Conservation (phyloP, 768 basidiomycete genomes). For the Pleurotus giganteus region DNA sequence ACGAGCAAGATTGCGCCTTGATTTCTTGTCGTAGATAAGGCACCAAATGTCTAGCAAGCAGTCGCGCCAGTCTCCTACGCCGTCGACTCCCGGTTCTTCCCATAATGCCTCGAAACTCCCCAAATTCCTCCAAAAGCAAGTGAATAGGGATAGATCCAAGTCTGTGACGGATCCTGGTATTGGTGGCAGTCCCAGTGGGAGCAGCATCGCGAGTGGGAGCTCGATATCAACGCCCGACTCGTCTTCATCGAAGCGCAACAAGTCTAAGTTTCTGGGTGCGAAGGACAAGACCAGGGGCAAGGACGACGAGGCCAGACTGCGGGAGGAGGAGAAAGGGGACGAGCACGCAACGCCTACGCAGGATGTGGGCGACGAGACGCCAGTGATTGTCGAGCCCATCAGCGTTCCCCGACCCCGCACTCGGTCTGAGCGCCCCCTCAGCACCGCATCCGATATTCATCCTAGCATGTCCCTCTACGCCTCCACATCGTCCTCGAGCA, state of each 20-base stretch:
- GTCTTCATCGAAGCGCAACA: slow-evolving; percentile 26
- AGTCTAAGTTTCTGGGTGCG: slow-evolving; percentile 34
- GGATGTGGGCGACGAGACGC: slow-evolving; percentile 44
- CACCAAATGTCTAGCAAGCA: slow-evolving; percentile 43
- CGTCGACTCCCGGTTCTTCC: slow-evolving; percentile 38
- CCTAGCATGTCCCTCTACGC: slow-evolving; percentile 33
- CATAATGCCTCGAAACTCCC: slow-evolving; percentile 53
- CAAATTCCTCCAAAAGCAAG: slow-evolving; percentile 66
- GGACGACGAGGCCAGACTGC: slow-evolving; percentile 14
- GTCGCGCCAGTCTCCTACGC: slow-evolving; percentile 38
- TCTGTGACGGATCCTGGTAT: slow-evolving; percentile 38
- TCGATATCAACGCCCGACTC: slow-evolving; percentile 27
- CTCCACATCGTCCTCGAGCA: slow-evolving; percentile 42
- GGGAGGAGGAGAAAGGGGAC: background rate
- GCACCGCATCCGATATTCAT: slow-evolving; percentile 40
- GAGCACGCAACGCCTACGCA: slow-evolving; percentile 14
- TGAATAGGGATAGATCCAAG: slow-evolving; percentile 54
- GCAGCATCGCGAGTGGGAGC: slow-evolving; percentile 31
- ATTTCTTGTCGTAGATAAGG: background rate
- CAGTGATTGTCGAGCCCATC: slow-evolving; percentile 67
- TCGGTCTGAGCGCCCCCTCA: slow-evolving; percentile 55
- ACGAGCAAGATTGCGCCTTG: background rate
- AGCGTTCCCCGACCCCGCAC: slow-evolving; percentile 51
- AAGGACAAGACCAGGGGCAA: slow-evolving; percentile 31
- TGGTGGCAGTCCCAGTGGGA: slow-evolving; percentile 40